These are phyloP conservation scores for Leptodermis oblonga DNA, from an alignment of 257 asterid species.

Conservation along the genomic window DNA sequence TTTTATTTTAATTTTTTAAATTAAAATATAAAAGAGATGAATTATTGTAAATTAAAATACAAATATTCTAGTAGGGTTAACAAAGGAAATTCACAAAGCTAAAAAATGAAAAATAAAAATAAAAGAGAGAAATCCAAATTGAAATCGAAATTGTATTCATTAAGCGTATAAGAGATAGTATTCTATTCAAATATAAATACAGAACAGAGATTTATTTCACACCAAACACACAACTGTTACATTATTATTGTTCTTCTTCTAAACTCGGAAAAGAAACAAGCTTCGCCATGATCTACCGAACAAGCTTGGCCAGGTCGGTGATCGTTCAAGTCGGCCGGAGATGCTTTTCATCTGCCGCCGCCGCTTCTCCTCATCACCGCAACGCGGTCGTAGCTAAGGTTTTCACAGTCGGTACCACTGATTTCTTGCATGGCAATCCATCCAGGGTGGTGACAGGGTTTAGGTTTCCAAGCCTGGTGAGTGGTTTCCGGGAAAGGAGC, in stretches of 20 bases:
- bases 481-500: conserved; percentile 38
- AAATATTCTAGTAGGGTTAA: no score
- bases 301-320: conserved; percentile 34
- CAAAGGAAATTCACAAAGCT: no score
- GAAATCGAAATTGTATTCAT: no score
- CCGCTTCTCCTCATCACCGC: conserved; percentile 20
- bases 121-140: no score
- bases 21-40: no score
- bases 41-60: no score
- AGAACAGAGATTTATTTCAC: neutral
- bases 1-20: no score
- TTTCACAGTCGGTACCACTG: conserved; percentile 4
- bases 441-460: conserved; percentile 23
- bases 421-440: conserved; percentile 14
- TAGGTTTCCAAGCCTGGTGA: conserved; percentile 17
- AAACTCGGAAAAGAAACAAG: neutral
- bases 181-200: no score
- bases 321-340: conserved; percentile 35
- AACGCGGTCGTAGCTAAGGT: conserved; percentile 6
- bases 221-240: neutral
- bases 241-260: no score
- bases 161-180: no score
- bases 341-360: conserved; percentile 36
- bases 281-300: neutral
- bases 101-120: no score